A percentile compares a stretch with the other conserved stretches of the same genome.
phyloP scores from a whole-genome alignment of 345 rosid species.

The Pelargonium nanum region DNA sequence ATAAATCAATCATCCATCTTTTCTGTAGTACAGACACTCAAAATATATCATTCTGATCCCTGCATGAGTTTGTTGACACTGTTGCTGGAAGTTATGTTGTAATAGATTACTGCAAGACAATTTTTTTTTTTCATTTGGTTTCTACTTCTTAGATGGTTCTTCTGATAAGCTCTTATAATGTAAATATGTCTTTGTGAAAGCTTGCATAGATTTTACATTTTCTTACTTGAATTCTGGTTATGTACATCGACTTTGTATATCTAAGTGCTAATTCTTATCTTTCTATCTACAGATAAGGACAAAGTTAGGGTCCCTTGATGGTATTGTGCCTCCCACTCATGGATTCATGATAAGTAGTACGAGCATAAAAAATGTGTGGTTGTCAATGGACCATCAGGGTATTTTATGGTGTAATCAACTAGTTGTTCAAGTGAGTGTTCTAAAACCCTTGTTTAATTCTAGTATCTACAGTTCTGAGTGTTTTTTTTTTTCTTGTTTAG shows the following conservation, averaged over 20 bases:
- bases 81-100: background rate
- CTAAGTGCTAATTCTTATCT: background rate
- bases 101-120: background rate
- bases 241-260: background rate
- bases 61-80: background rate
- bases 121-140: background rate
- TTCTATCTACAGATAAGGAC: conserved; percentile 57
- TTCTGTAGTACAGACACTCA: background rate
- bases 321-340: conserved; percentile 83
- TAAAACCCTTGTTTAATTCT: conserved; percentile 5
- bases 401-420: conserved; percentile 96
- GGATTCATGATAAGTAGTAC: conserved; percentile 90
- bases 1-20: too few relatives aligned
- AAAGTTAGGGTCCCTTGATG: conserved; percentile 72
- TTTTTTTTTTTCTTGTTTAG: conserved; percentile 31
- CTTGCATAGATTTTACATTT: too few relatives aligned
- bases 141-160: background rate
- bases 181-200: background rate
- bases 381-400: conserved; percentile 98
- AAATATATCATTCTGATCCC: background rate
- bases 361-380: conserved; percentile 88
- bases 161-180: background rate
- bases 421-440: conserved; percentile 77
- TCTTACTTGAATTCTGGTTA: background rate
- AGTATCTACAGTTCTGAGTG: conserved; percentile 16